Conservation (phyloP, 2,329 filamentous ascomycete species). For the Beauveria sp. region DNA sequence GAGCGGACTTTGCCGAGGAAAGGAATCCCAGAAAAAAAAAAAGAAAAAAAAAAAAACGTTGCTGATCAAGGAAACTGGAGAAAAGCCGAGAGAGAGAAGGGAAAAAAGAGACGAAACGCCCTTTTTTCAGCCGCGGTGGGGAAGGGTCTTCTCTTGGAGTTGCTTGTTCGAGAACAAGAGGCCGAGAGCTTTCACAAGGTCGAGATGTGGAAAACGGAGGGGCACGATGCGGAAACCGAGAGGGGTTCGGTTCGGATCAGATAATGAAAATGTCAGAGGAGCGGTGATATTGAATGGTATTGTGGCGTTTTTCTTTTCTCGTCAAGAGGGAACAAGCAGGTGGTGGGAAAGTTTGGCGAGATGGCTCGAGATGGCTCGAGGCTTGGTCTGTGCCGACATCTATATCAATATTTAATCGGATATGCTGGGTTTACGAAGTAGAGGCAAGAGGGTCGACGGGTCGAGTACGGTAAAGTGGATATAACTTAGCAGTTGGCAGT, state of each 20-base stretch:
- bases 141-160: background rate
- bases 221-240: background rate
- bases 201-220: too few relatives aligned
- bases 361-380: too few relatives aligned
- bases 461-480: too few relatives aligned
- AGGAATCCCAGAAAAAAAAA: background rate
- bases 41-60: background rate
- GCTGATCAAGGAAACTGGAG: background rate
- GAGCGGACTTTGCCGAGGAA: background rate
- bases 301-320: background rate
- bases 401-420: too few relatives aligned
- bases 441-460: too few relatives aligned
- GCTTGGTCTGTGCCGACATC: too few relatives aligned
- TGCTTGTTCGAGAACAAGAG: background rate
- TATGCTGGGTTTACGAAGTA: too few relatives aligned
- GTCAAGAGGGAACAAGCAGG: too few relatives aligned
- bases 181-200: too few relatives aligned
- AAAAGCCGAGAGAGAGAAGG: background rate
- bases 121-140: background rate
- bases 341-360: background rate
- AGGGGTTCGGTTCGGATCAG: slow-evolving; percentile 7
- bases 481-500: too few relatives aligned
- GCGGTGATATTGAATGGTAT: background rate
- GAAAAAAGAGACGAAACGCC: too few relatives aligned
- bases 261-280: background rate